Evolutionary conservation across 2,329 filamentous ascomycete species (phyloP).

Genomic region (Fusarium secorum): DNA sequence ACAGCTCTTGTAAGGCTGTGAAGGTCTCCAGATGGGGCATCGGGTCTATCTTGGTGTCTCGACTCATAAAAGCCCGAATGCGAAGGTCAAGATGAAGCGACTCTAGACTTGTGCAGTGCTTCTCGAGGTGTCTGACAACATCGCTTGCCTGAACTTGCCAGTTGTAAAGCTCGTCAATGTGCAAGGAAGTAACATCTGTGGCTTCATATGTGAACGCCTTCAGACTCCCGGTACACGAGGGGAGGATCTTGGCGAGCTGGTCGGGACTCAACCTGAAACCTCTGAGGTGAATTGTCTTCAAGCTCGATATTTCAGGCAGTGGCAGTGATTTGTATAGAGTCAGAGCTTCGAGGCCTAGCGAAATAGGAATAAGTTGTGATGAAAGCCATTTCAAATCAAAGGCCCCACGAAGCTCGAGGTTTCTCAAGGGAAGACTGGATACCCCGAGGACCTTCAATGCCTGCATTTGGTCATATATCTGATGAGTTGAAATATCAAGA

Average conservation of each 20-base stretch:
- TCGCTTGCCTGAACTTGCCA: constrained; percentile 4
- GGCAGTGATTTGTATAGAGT: not conserved
- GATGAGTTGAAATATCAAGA: not conserved
- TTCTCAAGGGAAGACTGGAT: not conserved
- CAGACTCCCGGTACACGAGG: not conserved
- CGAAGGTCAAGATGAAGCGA: constrained; percentile 22
- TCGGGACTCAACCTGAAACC: not conserved
- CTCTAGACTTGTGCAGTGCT: not conserved
- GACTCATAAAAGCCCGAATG: not conserved
- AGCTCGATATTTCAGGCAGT: not conserved
- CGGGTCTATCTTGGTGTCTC: not conserved
- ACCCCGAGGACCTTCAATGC: constrained; percentile 6
- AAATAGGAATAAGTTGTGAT: not conserved
- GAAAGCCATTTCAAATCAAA: not conserved
- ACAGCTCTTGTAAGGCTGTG: constrained; percentile 4
- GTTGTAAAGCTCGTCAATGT: not conserved
- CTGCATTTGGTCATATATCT: not conserved
- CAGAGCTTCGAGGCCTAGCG: constrained; percentile 8
- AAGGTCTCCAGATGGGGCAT: constrained; percentile 12
- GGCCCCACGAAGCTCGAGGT: not conserved
- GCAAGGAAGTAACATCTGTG: not conserved
- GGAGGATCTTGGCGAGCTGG: not conserved
- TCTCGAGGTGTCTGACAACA: not conserved
- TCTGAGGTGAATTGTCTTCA: constrained; percentile 6
- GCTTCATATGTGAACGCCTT: constrained; percentile 19